Percentiles rank a stretch among this genome's conserved stretches.
These are phyloP conservation scores for Penicillium capsulatum DNA, from an alignment of 2,329 filamentous ascomycete species.

Conservation along the genomic window DNA sequence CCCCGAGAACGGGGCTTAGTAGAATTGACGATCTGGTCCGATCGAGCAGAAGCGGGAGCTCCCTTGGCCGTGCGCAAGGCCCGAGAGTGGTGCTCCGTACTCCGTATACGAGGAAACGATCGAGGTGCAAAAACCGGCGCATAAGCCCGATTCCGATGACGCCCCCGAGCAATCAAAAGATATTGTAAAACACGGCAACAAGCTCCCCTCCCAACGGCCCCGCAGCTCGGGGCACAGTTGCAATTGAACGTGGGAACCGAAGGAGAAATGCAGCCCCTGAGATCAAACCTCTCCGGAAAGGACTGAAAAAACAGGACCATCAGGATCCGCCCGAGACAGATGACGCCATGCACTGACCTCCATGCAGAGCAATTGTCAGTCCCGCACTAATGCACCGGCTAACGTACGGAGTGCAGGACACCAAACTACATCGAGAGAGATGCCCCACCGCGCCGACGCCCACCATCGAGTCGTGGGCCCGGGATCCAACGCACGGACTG, in stretches of 20 bases:
- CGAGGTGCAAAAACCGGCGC: too few species aligned
- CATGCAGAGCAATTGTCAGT: slow-evolving; percentile 19
- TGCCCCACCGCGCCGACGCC: slow-evolving; percentile 14
- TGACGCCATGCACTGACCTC: slow-evolving; percentile 18
- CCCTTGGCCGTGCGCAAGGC: slow-evolving; percentile 7
- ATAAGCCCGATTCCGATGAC: too few species aligned
- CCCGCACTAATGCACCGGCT: slow-evolving; percentile 21
- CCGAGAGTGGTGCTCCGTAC: slow-evolving; percentile 9
- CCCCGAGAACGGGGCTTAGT: background rate
- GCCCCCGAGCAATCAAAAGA: background rate
- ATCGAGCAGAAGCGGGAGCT: slow-evolving; percentile 11
- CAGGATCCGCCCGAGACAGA: slow-evolving; percentile 5
- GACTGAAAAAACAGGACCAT: background rate
- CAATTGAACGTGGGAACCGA: background rate
- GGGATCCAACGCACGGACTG: slow-evolving; percentile 21
- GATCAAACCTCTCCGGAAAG: too few species aligned
- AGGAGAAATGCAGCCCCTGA: slow-evolving; percentile 14
- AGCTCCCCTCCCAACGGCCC: slow-evolving; percentile 1
- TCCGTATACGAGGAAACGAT: slow-evolving; percentile 14
- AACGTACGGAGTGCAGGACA: slow-evolving; percentile 16
- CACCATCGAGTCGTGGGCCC: slow-evolving; percentile 15
- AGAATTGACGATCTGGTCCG: slow-evolving; percentile 6
- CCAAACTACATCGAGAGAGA: slow-evolving; percentile 9
- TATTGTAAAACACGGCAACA: background rate
- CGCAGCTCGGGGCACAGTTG: background rate